Conservation (phyloP, 805 yeast genomes). For the Starmerella bombicola region DNA sequence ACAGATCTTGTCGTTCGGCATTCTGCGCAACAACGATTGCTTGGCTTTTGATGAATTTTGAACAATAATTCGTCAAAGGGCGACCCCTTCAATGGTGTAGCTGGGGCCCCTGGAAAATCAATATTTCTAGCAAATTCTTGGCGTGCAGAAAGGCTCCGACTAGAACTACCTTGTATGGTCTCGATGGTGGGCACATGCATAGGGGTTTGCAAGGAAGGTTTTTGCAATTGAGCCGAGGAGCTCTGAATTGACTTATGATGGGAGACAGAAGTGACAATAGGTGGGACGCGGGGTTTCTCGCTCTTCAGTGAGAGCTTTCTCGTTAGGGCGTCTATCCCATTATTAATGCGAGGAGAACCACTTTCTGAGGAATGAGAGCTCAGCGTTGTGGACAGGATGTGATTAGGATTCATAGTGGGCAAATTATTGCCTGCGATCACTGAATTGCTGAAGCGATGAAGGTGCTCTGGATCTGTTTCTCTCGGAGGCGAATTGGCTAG, state of each 20-base stretch:
- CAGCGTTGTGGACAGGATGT: too few species aligned
- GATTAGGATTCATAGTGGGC: too few species aligned
- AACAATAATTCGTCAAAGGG: constrained; percentile 11
- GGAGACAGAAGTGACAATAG: constrained; percentile 13
- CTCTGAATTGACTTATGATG: too few species aligned
- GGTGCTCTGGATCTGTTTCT: too few species aligned
- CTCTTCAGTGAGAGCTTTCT: constrained; percentile 20
- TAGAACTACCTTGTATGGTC: too few species aligned
- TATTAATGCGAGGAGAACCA: too few species aligned
- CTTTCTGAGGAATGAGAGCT: too few species aligned
- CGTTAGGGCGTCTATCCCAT: constrained; percentile 19
- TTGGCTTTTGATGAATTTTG: constrained; percentile 28
- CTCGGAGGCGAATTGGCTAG: neutral
- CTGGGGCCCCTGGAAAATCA: neutral
- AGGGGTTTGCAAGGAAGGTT: too few species aligned
- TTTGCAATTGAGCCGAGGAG: too few species aligned
- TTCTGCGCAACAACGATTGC: constrained; percentile 63
- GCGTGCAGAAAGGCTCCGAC: neutral
- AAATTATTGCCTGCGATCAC: too few species aligned
- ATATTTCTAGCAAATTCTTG: neutral
- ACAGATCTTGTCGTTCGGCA: constrained; percentile 52
- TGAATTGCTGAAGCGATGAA: too few species aligned
- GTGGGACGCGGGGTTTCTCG: constrained; percentile 18
- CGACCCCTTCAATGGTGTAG: neutral
- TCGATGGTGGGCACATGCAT: too few species aligned